A percentile compares a stretch with the other conserved stretches of the same genome.
These are phyloP conservation scores for Ehretia macrophylla DNA, from an alignment of 257 asterid genomes.

Conservation along the genomic window DNA sequence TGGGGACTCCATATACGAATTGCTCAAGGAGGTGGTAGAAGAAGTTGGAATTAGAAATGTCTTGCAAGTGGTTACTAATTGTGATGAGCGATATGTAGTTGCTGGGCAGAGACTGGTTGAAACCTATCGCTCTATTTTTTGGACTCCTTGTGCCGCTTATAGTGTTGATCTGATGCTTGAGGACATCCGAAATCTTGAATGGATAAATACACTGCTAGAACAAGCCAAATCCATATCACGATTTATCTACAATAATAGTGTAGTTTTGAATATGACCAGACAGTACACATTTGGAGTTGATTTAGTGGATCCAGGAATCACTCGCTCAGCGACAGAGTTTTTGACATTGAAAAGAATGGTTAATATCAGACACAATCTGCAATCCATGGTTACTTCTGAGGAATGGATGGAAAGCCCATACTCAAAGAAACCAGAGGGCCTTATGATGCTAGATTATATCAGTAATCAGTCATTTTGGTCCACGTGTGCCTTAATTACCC, in stretches of 20 bases:
- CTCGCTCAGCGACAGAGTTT: constrained; percentile 61
- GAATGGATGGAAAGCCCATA: constrained; percentile 82
- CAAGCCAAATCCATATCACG: constrained; percentile 78
- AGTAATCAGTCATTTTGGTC: constrained; percentile 77
- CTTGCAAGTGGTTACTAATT: constrained; percentile 69
- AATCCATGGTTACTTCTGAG: constrained; percentile 80
- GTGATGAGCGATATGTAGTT: constrained; percentile 60
- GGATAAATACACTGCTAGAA: constrained; percentile 50
- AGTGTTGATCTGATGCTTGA: constrained; percentile 76
- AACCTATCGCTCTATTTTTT: constrained; percentile 66
- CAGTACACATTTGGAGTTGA: constrained; percentile 75
- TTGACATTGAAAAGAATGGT: constrained; percentile 70
- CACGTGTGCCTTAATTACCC: constrained; percentile 39
- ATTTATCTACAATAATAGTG: constrained; percentile 53
- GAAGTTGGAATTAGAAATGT: constrained; percentile 75
- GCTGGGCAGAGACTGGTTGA: constrained; percentile 72
- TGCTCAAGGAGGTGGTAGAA: constrained; percentile 73
- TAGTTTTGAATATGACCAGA: constrained; percentile 73
- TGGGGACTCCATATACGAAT: constrained; percentile 49
- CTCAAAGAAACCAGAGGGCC: constrained; percentile 68
- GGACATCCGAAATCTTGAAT: constrained; percentile 58
- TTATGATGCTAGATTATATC: constrained; percentile 40
- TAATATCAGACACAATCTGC: constrained; percentile 58
- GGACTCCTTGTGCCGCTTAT: constrained; percentile 86
- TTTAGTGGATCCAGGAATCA: constrained; percentile 65